Evolutionary conservation across 805 yeast genomes (phyloP).

Genomic region (Yarrowia bubula): DNA sequence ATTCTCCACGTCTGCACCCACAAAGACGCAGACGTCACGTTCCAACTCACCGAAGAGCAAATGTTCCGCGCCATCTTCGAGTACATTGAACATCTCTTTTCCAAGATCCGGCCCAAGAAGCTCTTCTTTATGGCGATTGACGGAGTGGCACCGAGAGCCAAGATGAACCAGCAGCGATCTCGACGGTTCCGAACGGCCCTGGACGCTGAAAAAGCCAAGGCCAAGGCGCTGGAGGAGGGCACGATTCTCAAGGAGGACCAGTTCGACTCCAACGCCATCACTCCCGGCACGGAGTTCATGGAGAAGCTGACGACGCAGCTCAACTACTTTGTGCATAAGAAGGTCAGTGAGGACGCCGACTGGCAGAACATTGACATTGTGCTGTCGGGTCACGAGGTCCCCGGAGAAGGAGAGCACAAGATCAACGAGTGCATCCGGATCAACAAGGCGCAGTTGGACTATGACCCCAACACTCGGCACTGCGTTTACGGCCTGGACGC

Average conservation of each 20-base stretch:
- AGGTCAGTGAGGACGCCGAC: conserved; percentile 77
- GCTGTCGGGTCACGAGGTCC: conserved; percentile 91
- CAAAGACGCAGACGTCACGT: conserved; percentile 62
- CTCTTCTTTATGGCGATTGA: conserved; percentile 95
- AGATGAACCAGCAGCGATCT: conserved; percentile 96
- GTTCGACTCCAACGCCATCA: conserved; percentile 87
- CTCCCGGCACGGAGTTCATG: conserved; percentile 98
- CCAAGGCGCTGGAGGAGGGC: conserved; percentile 72
- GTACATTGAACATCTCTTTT: conserved; percentile 90
- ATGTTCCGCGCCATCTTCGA: conserved; percentile 90
- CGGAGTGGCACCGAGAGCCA: conserved; percentile 98
- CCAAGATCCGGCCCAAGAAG: conserved; percentile 79
- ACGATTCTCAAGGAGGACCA: conserved; percentile 80
- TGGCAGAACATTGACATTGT: conserved; percentile 80
- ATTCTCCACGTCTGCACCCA: conserved; percentile 85
- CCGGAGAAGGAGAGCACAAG: conserved; percentile 98
- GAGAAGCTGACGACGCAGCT: conserved; percentile 76
- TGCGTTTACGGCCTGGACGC: conserved; percentile 97
- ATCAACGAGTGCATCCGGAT: conserved; percentile 89
- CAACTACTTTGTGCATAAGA: conserved; percentile 83
- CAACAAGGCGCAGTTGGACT: conserved; percentile 68
- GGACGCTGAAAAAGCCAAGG: conserved; percentile 80
- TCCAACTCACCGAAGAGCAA: conserved; percentile 78
- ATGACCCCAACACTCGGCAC: conserved; percentile 80
- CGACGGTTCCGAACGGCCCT: conserved; percentile 92